phyloP scores from a whole-genome alignment of 2,329 filamentous ascomycete species.

The Xylaria digitata region DNA sequence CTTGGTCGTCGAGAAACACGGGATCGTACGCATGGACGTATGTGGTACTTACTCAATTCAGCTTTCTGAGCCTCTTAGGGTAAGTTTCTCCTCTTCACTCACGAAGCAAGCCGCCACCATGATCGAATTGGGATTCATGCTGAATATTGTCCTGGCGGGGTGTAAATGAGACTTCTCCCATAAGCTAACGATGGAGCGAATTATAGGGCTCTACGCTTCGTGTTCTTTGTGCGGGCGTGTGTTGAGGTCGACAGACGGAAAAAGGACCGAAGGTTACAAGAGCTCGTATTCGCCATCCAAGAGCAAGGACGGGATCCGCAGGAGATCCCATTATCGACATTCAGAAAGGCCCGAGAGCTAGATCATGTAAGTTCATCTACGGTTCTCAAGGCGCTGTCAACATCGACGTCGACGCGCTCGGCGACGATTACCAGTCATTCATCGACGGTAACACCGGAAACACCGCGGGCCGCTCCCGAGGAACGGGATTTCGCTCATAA shows the following conservation, averaged over 20 bases:
- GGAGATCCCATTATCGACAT: constrained; percentile 23
- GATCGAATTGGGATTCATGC: too few species aligned
- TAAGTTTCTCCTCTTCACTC: constrained; percentile 13
- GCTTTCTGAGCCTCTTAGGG: constrained; percentile 27
- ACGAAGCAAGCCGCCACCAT: not conserved
- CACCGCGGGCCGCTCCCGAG: constrained; percentile 17
- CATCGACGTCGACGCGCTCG: constrained; percentile 8
- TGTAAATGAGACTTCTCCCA: not conserved
- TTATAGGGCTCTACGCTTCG: constrained; percentile 41
- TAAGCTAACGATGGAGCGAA: constrained; percentile 19
- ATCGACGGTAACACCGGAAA: not conserved
- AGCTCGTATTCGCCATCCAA: constrained; percentile 40
- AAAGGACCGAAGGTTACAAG: constrained; percentile 39
- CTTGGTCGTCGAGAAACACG: not conserved
- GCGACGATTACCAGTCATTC: not conserved
- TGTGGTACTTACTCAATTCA: constrained; percentile 29
- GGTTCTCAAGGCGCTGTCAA: constrained; percentile 21
- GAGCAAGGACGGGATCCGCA: constrained; percentile 37
- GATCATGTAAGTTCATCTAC: constrained; percentile 8
- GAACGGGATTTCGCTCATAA: constrained; percentile 38
- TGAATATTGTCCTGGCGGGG: not conserved
- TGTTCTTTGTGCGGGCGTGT: constrained; percentile 48
- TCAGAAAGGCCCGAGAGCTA: constrained; percentile 20
- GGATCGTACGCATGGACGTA: not conserved
- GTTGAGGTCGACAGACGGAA: constrained; percentile 43